Evolutionary conservation across 352 stramenopile species (phyloP).

Genomic region (Elongisporangium anandrum): DNA sequence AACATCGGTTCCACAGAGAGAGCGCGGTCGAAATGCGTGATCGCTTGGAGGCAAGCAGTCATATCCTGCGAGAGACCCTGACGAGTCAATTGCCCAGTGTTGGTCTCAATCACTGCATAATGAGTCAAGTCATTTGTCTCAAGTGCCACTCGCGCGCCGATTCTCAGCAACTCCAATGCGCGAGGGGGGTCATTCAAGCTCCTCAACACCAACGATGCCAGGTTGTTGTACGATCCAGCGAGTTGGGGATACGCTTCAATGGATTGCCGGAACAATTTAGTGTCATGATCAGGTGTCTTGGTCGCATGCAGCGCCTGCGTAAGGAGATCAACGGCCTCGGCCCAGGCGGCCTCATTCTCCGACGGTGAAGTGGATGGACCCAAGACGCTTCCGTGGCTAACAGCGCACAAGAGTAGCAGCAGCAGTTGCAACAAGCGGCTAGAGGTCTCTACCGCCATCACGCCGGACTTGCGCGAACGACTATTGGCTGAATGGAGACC

Average conservation of each 20-base stretch:
- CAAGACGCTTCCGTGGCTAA: too few species aligned
- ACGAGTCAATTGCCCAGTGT: constrained; percentile 58
- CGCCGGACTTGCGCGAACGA: too few species aligned
- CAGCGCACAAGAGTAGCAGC: too few species aligned
- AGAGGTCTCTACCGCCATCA: too few species aligned
- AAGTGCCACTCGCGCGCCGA: constrained; percentile 28
- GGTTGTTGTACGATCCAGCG: constrained; percentile 68
- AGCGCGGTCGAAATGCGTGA: constrained; percentile 63
- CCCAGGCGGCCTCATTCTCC: constrained; percentile 16
- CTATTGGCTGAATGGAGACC: too few species aligned
- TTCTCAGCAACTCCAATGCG: constrained; percentile 33
- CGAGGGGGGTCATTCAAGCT: constrained; percentile 13
- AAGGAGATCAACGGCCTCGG: constrained; percentile 27
- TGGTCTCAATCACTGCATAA: constrained; percentile 56
- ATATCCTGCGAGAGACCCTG: constrained; percentile 24
- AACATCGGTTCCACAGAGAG: constrained; percentile 26
- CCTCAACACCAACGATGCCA: constrained; percentile 55
- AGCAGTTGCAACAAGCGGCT: too few species aligned
- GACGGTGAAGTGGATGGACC: too few species aligned
- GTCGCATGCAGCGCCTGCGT: constrained; percentile 7
- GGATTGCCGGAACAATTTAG: constrained; percentile 33
- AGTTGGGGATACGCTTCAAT: constrained; percentile 50
- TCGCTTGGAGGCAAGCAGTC: constrained; percentile 30
- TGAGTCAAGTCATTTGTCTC: constrained; percentile 30
- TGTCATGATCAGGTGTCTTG: constrained; percentile 9